phyloP scores from a whole-genome alignment of 1,284 basidiomycete genomes.

The Marasmius tenuissimus region DNA sequence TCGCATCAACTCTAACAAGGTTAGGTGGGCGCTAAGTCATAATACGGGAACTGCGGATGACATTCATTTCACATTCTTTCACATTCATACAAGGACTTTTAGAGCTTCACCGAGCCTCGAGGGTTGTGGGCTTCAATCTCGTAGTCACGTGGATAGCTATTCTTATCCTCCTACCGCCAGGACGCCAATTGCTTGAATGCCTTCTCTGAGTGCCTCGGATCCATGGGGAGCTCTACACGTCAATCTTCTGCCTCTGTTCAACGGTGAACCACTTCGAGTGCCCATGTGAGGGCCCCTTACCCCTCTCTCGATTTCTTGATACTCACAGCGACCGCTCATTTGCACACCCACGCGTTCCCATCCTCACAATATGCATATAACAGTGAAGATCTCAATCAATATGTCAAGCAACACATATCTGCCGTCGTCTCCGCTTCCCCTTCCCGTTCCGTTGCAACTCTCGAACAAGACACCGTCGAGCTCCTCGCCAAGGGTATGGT shows the following conservation, averaged over 20 bases:
- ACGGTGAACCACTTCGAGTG: slow-evolving; percentile 84
- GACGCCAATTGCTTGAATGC: background rate
- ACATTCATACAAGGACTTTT: too few species aligned
- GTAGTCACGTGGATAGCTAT: too few species aligned
- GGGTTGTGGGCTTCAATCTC: too few species aligned
- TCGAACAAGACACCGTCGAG: slow-evolving; percentile 82
- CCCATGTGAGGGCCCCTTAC: slow-evolving; percentile 62
- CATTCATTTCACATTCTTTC: too few species aligned
- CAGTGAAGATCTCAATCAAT: slow-evolving; percentile 86
- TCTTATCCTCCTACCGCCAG: too few species aligned
- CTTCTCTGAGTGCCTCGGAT: slow-evolving; percentile 24
- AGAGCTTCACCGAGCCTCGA: too few species aligned
- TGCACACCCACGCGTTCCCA: too few species aligned
- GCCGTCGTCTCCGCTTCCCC: slow-evolving; percentile 64
- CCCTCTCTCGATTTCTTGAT: background rate
- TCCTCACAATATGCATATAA: background rate
- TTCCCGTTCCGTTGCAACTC: slow-evolving; percentile 58
- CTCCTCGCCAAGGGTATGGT: slow-evolving; percentile 88
- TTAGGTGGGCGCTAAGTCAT: too few species aligned
- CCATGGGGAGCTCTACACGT: slow-evolving; percentile 86
- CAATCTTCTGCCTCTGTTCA: slow-evolving; percentile 87
- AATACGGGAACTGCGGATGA: too few species aligned
- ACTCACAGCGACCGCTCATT: too few species aligned
- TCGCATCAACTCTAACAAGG: too few species aligned
- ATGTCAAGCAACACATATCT: slow-evolving; percentile 78